phyloP scores from a whole-genome alignment of 192 early-diverging fungal species.

The Entomortierella lignicola region DNA sequence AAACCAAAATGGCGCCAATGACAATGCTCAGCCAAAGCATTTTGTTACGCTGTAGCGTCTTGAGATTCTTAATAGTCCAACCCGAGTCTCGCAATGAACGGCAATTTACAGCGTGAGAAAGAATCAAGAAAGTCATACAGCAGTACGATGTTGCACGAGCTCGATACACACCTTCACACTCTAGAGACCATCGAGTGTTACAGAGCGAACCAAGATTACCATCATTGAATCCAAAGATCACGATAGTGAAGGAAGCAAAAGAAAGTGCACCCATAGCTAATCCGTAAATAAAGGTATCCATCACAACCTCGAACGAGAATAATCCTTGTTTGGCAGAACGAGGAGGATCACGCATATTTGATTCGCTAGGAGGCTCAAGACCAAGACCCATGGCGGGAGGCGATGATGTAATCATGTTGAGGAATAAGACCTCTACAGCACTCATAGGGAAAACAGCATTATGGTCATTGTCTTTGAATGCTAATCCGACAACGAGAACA shows the following conservation, averaged over 20 bases:
- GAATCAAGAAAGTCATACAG: conserved; percentile 75
- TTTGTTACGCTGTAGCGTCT: conserved; percentile 36
- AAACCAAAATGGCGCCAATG: conserved; percentile 60
- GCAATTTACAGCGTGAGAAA: conserved; percentile 84
- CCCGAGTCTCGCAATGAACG: conserved; percentile 71
- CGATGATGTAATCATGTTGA: conserved; percentile 84
- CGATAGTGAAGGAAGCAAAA: conserved; percentile 72
- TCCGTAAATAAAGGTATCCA: conserved; percentile 80
- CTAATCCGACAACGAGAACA: conserved; percentile 77
- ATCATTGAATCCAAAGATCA: conserved; percentile 70
- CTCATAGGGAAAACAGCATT: conserved; percentile 81
- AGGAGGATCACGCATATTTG: conserved; percentile 81
- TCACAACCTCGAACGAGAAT: conserved; percentile 71
- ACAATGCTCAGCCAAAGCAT: conserved; percentile 64
- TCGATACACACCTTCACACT: conserved; percentile 72
- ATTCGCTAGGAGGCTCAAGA: conserved; percentile 70
- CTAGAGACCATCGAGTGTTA: conserved; percentile 53
- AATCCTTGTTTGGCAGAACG: conserved; percentile 70
- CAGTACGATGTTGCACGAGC: conserved; percentile 80
- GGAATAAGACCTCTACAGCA: conserved; percentile 82
- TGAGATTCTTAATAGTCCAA: conserved; percentile 56
- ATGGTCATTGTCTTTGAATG: conserved; percentile 69
- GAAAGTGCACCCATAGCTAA: conserved; percentile 71
- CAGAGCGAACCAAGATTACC: conserved; percentile 69
- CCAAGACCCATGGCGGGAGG: conserved; percentile 86